Percentiles rank a stretch among this genome's conserved stretches.
phyloP scores from a whole-genome alignment of 2,329 filamentous ascomycete species.

The Parascedosporium putredinis region DNA sequence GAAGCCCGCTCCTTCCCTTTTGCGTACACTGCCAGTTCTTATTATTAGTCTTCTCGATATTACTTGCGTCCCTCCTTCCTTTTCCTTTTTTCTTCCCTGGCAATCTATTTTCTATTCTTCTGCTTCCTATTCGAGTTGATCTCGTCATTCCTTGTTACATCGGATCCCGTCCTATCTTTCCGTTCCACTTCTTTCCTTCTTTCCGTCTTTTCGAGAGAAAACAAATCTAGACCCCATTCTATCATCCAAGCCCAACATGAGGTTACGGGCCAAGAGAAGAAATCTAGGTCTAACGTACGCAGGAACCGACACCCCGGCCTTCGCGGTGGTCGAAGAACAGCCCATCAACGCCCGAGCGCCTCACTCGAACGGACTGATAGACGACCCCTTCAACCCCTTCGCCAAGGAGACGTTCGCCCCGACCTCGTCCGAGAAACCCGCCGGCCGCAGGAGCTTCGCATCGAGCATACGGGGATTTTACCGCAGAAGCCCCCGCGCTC shows the following conservation, averaged over 20 bases:
- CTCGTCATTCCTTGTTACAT: too few relatives aligned
- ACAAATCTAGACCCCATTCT: too few relatives aligned
- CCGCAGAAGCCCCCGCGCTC: slow-evolving; percentile 17
- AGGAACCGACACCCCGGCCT: background rate
- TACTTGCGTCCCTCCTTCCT: background rate
- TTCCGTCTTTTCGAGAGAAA: too few relatives aligned
- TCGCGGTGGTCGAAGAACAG: background rate
- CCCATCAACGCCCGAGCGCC: slow-evolving; percentile 1
- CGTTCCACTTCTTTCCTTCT: too few relatives aligned
- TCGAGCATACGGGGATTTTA: background rate
- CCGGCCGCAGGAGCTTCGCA: background rate
- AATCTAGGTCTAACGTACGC: background rate
- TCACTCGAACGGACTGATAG: background rate
- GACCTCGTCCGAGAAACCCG: slow-evolving; percentile 1
- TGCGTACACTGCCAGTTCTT: background rate
- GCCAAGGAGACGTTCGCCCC: background rate
- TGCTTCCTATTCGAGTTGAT: too few relatives aligned
- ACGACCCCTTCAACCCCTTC: slow-evolving; percentile 1
- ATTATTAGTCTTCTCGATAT: background rate
- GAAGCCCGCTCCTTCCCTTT: background rate
- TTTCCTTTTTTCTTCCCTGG: background rate
- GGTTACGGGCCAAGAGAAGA: background rate
- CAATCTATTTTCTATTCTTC: too few relatives aligned
- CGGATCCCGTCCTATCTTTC: too few relatives aligned
- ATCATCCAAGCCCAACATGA: too few relatives aligned